A percentile compares a stretch with the other conserved stretches of the same genome.
phyloP scores from a whole-genome alignment of 768 basidiomycete genomes.

The Daedalea quercina region DNA sequence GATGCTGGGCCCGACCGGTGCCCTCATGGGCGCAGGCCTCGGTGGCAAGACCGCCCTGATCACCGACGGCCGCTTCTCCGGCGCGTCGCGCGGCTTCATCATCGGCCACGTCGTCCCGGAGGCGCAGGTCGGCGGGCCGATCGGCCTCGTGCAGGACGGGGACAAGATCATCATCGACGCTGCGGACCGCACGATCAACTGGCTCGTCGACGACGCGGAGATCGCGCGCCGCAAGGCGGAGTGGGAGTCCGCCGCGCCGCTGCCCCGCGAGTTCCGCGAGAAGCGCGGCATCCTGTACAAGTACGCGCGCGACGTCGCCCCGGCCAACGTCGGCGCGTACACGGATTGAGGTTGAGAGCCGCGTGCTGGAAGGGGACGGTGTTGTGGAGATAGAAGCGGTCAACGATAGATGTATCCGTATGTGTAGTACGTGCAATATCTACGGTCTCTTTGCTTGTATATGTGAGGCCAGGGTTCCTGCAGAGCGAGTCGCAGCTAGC shows the following conservation, averaged over 20 bases:
- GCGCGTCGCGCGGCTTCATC: slow-evolving; percentile 66
- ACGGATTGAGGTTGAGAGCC: slow-evolving; percentile 47
- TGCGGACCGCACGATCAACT: slow-evolving; percentile 55
- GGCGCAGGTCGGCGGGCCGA: slow-evolving; percentile 78
- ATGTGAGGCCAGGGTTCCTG: not conserved
- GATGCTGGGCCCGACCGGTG: slow-evolving; percentile 70
- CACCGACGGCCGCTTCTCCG: slow-evolving; percentile 87
- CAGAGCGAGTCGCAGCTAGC: too few species aligned
- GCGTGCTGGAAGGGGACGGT: not conserved
- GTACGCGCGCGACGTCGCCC: slow-evolving; percentile 82
- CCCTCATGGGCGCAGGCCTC: slow-evolving; percentile 80
- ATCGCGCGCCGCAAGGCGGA: slow-evolving; percentile 49
- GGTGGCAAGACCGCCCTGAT: slow-evolving; percentile 73
- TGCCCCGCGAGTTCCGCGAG: slow-evolving; percentile 46
- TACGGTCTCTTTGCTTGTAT: not conserved
- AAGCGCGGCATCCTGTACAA: slow-evolving; percentile 70
- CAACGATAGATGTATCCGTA: not conserved
- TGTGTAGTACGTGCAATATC: not conserved
- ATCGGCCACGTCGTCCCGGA: slow-evolving; percentile 57
- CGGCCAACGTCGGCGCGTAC: slow-evolving; percentile 78
- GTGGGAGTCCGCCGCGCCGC: slow-evolving; percentile 66
- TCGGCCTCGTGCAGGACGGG: slow-evolving; percentile 81
- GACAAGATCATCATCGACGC: slow-evolving; percentile 75
- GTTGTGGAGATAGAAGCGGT: not conserved
- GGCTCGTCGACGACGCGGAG: slow-evolving; percentile 66